Conservation (phyloP, 2,329 filamentous ascomycete species). For the Alternaria consortialis region DNA sequence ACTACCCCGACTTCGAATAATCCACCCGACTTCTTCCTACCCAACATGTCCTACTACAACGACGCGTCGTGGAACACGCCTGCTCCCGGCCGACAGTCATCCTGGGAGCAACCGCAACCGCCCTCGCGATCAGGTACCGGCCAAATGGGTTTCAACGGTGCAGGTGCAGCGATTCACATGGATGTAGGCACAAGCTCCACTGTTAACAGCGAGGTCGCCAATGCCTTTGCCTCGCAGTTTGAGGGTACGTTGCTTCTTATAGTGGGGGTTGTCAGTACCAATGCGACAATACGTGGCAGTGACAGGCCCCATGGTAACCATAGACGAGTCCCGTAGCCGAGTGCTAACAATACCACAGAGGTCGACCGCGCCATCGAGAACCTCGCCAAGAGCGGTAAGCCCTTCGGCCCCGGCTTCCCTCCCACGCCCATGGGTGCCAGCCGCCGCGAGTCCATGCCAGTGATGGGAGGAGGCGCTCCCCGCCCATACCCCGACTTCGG, state of each 20-base stretch:
- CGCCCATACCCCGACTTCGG: conserved; percentile 67
- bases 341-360: conserved; percentile 65
- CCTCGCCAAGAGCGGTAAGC: conserved; percentile 94
- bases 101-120: conserved; percentile 77
- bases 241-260: conserved; percentile 72
- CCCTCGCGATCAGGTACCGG: conserved; percentile 75
- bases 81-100: conserved; percentile 68
- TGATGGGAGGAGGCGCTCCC: conserved; percentile 62
- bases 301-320: conserved; percentile 4
- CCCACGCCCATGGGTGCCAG: conserved; percentile 55
- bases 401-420: conserved; percentile 65
- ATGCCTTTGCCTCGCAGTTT: conserved; percentile 85
- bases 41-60: conserved; percentile 74
- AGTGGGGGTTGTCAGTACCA: neutral
- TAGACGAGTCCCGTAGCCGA: neutral
- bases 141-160: conserved; percentile 23
- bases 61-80: conserved; percentile 69
- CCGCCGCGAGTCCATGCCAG: conserved; percentile 83
- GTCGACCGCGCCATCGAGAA: conserved; percentile 96
- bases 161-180: conserved; percentile 40
- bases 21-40: conserved; percentile 17
- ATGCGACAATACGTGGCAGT: conserved; percentile 11
- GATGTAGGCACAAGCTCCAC: conserved; percentile 76
- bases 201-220: conserved; percentile 70
- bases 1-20: conserved; percentile 10